A percentile compares a stretch with the other conserved stretches of the same genome.
phyloP scores from a whole-genome alignment of 805 yeast species.

The Yamadazyma tumulicola region DNA sequence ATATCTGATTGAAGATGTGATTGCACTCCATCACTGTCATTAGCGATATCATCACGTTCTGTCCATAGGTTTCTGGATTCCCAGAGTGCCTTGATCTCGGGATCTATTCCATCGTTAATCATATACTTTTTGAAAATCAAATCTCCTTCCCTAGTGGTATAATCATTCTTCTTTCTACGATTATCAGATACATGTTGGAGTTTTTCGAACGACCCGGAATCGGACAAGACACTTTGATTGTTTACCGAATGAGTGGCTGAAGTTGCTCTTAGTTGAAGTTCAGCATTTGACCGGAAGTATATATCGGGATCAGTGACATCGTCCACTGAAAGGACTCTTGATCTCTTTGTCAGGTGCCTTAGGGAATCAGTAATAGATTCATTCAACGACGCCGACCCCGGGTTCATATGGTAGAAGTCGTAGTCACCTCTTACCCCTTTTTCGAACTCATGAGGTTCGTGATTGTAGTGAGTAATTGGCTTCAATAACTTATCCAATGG shows the following conservation, averaged over 20 bases:
- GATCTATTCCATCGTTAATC: slow-evolving; percentile 42
- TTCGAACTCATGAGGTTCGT: background rate
- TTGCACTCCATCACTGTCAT: background rate
- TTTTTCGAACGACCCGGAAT: slow-evolving; percentile 13
- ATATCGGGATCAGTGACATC: slow-evolving; percentile 8
- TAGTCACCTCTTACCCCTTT: background rate
- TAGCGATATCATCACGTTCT: background rate
- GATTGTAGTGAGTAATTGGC: slow-evolving; percentile 4
- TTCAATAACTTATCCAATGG: slow-evolving; percentile 13
- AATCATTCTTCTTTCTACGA: slow-evolving; percentile 37
- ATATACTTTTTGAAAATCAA: slow-evolving; percentile 42
- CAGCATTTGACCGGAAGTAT: slow-evolving; percentile 13
- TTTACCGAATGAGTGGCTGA: slow-evolving; percentile 1
- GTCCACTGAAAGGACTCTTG: background rate
- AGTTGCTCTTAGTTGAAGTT: background rate
- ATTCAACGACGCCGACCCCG: background rate
- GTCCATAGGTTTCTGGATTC: slow-evolving; percentile 36
- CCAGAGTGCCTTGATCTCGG: slow-evolving; percentile 52
- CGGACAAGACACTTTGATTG: slow-evolving; percentile 5
- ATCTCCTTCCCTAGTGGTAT: slow-evolving; percentile 61
- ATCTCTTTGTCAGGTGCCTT: background rate
- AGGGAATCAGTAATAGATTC: background rate
- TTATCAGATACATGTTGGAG: slow-evolving; percentile 16
- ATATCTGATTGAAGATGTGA: background rate
- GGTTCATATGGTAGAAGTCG: background rate